Evolutionary conservation across 345 rosid genomes (phyloP).

Genomic region (Heritiera fomes): DNA sequence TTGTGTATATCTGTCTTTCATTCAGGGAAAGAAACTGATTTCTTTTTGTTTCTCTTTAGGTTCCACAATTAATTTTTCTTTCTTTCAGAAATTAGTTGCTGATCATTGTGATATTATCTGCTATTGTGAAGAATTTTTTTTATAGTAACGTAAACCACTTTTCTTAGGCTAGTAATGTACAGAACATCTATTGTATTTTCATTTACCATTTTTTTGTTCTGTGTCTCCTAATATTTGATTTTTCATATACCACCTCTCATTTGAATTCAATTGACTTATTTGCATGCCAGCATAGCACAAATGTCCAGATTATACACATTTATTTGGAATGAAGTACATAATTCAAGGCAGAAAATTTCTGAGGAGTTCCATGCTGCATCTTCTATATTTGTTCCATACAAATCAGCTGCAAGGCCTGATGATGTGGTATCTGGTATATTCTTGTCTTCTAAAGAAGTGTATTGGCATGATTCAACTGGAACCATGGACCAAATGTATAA

Average conservation of each 20-base stretch:
- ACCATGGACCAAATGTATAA: conserved; percentile 48
- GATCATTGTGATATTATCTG: not conserved
- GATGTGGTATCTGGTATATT: conserved; percentile 61
- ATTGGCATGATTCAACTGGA: conserved; percentile 86
- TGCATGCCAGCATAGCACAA: conserved; percentile 61
- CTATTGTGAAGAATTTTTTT: not conserved
- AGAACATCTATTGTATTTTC: not conserved
- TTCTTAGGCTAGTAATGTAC: too few species aligned
- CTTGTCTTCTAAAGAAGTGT: conserved; percentile 61
- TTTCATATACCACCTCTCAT: not conserved
- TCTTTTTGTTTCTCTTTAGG: conserved; percentile 1
- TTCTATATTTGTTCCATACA: conserved; percentile 72
- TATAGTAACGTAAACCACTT: not conserved
- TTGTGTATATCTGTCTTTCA: not conserved
- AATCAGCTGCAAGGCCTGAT: conserved; percentile 44
- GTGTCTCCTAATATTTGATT: not conserved
- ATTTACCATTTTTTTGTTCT: not conserved
- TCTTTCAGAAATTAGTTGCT: not conserved
- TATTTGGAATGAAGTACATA: conserved; percentile 67
- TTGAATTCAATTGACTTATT: conserved; percentile 30
- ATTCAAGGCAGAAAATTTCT: conserved; percentile 46
- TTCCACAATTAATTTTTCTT: not conserved
- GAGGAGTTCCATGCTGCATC: conserved; percentile 53
- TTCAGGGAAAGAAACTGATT: not conserved
- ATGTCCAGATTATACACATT: conserved; percentile 75